Conservation (phyloP, 2,329 filamentous ascomycete genomes). For the Venturia nashicola region DNA sequence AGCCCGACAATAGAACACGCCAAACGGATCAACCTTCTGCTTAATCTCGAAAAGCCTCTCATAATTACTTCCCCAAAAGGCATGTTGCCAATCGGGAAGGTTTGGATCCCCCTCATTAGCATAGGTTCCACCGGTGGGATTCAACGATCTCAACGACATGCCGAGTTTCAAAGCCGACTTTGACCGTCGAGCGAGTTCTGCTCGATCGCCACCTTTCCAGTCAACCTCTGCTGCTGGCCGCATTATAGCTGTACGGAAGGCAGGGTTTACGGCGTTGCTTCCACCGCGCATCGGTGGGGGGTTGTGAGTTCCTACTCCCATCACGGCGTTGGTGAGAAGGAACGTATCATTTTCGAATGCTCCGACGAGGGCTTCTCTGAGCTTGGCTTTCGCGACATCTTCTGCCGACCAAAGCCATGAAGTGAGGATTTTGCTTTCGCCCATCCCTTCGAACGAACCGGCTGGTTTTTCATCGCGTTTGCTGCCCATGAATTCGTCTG, state of each 20-base stretch:
- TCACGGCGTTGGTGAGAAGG: constrained; percentile 1
- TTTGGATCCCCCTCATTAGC: constrained; percentile 1
- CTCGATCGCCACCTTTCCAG: constrained; percentile 10
- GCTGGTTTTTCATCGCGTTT: not conserved
- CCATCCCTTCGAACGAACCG: not conserved
- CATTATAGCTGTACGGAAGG: constrained; percentile 13
- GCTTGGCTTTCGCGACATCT: not conserved
- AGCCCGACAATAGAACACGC: constrained; percentile 8
- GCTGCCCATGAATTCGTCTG: not conserved
- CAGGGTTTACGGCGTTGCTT: constrained; percentile 13
- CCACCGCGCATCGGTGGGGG: constrained; percentile 3
- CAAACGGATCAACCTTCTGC: constrained; percentile 9
- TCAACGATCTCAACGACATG: not conserved
- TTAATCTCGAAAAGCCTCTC: constrained; percentile 9
- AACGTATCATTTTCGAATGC: not conserved
- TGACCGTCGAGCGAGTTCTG: not conserved
- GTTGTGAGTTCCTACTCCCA: constrained; percentile 1
- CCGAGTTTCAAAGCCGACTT: not conserved
- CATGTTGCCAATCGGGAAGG: constrained; percentile 8
- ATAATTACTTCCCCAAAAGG: constrained; percentile 11
- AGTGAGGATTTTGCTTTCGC: not conserved
- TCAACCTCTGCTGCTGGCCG: constrained; percentile 14
- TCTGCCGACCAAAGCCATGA: constrained; percentile 8
- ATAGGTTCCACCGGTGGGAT: not conserved
- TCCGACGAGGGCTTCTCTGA: constrained; percentile 3